Evolutionary conservation across 225 moss, liverwort and hornwort species (phyloP), one percentile per base, ranked within the genome.

Genomic region (Pseudisothecium myosuroides): DNA sequence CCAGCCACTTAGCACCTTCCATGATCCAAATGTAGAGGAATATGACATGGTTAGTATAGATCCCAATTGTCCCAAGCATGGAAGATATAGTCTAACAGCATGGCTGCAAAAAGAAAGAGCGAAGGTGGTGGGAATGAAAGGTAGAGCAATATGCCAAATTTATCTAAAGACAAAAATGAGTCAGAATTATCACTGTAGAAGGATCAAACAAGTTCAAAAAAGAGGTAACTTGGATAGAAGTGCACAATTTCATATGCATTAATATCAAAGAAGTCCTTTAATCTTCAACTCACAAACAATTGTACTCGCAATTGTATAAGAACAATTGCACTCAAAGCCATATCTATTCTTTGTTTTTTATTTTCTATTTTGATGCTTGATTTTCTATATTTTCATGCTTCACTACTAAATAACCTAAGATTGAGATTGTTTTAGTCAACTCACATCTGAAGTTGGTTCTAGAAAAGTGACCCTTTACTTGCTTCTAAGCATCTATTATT

Each of bases 41-140:
- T 92, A 88, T 24, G 83, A 89, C 63, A 83, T 91, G 68, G 83
- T 89, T 17, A 92, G 89, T 79, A 91, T 92, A 24, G 91, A 93
- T 72, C 93, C 92, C 17, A 88, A 89, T 45, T 93, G 93, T 56
- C 89, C 86, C 4, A 86, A 59, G 37, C 92, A 93, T 62, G 89
- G 93, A 66, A 92, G 77, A 14, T 93, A 86, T 49, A 93, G 91
- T 65, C 58, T 89, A 37, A 92, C 75, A 27, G 15, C 88, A 21
- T 93, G 90, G 92, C 88, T 93, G 26, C 64, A 79, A 19, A 92
- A 89, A 10, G 72, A 87, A 78, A 4, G 34, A 43, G 9, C 36
- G 31, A 67, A 75, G 1, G 15, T 32, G 6, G 28, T 16, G 21
- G 17, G 67, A 76, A 85, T 54, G 67, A 61, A 77, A 76, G 3